Percentiles rank a stretch among this genome's conserved stretches.
Conservation (phyloP, 805 yeast species). For the Metschnikowia vanudenii region DNA sequence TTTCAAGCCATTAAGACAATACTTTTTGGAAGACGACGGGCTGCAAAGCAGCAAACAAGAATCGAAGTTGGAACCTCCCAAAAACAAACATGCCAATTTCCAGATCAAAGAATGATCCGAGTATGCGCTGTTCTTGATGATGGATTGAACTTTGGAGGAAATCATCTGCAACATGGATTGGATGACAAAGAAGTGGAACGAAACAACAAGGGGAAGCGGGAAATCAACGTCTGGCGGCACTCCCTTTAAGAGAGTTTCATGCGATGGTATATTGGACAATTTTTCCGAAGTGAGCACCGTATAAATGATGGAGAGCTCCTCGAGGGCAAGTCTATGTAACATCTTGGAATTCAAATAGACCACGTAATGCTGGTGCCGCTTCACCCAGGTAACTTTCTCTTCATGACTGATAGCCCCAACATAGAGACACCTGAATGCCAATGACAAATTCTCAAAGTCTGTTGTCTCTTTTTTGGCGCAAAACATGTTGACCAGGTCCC, state of each 20-base stretch:
- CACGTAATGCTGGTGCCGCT: slow-evolving; percentile 16
- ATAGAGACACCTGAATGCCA: slow-evolving; percentile 17
- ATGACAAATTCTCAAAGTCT: slow-evolving; percentile 4
- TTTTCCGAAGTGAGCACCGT: slow-evolving; percentile 9
- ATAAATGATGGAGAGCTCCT: slow-evolving; percentile 15
- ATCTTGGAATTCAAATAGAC: slow-evolving; percentile 11
- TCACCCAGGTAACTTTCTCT: slow-evolving; percentile 6
- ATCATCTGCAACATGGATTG: slow-evolving; percentile 17
- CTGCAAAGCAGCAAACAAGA: slow-evolving; percentile 8
- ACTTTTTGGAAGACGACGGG: slow-evolving; percentile 5
- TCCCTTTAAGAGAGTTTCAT: slow-evolving; percentile 9
- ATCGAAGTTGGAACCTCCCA: slow-evolving; percentile 8
- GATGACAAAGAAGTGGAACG: slow-evolving; percentile 19
- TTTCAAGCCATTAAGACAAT: slow-evolving; percentile 14
- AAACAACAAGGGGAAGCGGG: slow-evolving; percentile 7
- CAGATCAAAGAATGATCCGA: slow-evolving; percentile 6
- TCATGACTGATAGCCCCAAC: not conserved
- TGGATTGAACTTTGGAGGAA: slow-evolving; percentile 11
- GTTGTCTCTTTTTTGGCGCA: slow-evolving; percentile 4
- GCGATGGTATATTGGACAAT: not conserved
- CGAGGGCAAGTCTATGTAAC: slow-evolving; percentile 9
- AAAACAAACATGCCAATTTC: slow-evolving; percentile 12
- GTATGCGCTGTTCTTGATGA: slow-evolving; percentile 1
- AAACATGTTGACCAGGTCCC: slow-evolving; percentile 6
- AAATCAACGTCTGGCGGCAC: not conserved